Evolutionary conservation across 345 rosid species (phyloP).

Genomic region (Acer saccharum): DNA sequence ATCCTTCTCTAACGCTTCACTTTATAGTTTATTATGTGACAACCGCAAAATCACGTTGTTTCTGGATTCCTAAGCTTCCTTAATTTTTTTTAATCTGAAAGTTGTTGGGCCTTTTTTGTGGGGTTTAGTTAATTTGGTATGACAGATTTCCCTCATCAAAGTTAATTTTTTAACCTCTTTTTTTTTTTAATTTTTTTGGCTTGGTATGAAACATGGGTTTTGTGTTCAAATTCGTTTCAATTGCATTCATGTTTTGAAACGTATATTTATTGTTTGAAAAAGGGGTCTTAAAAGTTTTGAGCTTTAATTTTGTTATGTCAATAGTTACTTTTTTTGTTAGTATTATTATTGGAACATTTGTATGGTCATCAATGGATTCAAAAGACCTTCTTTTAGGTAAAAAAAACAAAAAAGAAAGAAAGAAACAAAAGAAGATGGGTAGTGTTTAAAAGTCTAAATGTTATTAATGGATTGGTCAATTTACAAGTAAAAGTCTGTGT

Average conservation of each 20-base stretch:
- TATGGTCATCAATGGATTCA: neutral
- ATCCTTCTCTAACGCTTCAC: neutral
- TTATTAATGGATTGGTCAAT: too few species aligned
- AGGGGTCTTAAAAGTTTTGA: neutral
- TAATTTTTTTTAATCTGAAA: neutral
- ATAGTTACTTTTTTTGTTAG: too few species aligned
- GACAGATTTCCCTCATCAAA: too few species aligned
- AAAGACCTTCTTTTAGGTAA: neutral
- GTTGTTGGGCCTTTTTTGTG: neutral
- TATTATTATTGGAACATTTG: neutral
- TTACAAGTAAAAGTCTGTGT: too few species aligned
- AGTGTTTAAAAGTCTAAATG: neutral
- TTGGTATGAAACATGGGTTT: too few species aligned
- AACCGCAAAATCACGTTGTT: constrained; percentile 23
- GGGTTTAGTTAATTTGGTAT: neutral
- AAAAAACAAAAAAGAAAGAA: neutral
- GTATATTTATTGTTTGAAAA: too few species aligned
- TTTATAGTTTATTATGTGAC: neutral
- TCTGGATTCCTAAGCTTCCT: constrained; percentile 9
- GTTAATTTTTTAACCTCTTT: too few species aligned
- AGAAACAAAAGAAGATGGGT: neutral
- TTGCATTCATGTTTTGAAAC: neutral
- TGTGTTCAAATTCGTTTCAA: too few species aligned
- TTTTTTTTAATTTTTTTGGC: too few species aligned
- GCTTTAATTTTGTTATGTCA: too few species aligned